Base-by-base conservation (phyloP, 257 asterid genomes). In the Petunia axillaris region DNA sequence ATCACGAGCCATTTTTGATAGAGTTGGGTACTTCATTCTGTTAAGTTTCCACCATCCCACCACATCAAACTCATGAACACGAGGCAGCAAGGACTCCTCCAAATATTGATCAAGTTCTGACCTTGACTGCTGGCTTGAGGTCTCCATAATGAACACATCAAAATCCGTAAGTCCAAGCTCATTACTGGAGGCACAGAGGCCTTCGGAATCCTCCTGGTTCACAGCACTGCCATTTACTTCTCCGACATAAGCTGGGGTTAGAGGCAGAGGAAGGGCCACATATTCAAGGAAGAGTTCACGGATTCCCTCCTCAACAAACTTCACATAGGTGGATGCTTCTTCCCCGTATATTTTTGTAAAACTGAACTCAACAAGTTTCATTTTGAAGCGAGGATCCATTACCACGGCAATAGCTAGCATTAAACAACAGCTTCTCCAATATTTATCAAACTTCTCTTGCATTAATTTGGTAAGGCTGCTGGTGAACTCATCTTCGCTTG, bases 381-480 rank as follows among this genome's bases (percentile, higher is more conserved):
- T 88, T 80, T 96, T 96, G 93, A 94, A 96, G 68, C 99, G 86
- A 6, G 99, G 99, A 81, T 94, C 99, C 98, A 96, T 87, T 14
- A 96, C 97, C 3, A 94, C 99, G 0, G 99, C 98, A 6, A 89
- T 89, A 0, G 99, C 98, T 57, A 96, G 87, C 38, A 94, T 87
- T 78, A 88, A 89, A 81, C 94, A 94, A 80, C 95, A 85, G 68
- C 92, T 92, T 83, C 80, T 91, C 98, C 98, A 96, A 88, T 96
- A 96, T 2, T 79, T 86, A 10, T 96, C 92, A 8, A 96, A 96
- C 41, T 85, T 93, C 83, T 89, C 98, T 79, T 91, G 94, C 97
- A 96, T 94, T 6, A 86, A 80, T 68, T 90, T 91, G 1, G 97
- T 87, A 40, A 94, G 89, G 53, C 87, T 77, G 41, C 91, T 82